A percentile compares a stretch with the other conserved stretches of the same genome.
Conservation (phyloP, 495 filamentous ascomycete genomes). For the Talaromyces adpressus region DNA sequence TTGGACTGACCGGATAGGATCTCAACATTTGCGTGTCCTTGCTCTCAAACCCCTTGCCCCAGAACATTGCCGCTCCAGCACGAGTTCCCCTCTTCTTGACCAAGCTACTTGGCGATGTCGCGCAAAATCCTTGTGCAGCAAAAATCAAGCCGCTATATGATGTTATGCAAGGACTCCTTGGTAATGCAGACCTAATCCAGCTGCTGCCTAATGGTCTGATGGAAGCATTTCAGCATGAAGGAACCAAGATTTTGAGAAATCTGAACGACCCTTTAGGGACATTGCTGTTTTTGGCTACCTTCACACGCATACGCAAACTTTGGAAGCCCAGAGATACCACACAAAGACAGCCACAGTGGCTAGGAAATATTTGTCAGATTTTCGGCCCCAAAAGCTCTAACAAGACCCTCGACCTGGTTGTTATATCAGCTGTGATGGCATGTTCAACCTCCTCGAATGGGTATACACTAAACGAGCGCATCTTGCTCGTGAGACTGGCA, state of each 20-base stretch:
- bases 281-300: slow-evolving; percentile 42
- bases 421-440: slow-evolving; percentile 44
- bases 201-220: slow-evolving; percentile 33
- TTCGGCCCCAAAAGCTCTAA: slow-evolving; percentile 40
- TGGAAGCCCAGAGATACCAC: not conserved
- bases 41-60: slow-evolving; percentile 34
- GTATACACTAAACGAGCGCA: slow-evolving; percentile 29
- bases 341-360: slow-evolving; percentile 21
- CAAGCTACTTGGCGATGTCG: slow-evolving; percentile 26
- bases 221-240: slow-evolving; percentile 35
- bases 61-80: slow-evolving; percentile 26
- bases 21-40: slow-evolving; percentile 29
- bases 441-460: slow-evolving; percentile 37
- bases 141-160: slow-evolving; percentile 37
- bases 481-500: slow-evolving; percentile 43
- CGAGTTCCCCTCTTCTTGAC: slow-evolving; percentile 35
- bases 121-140: slow-evolving; percentile 26
- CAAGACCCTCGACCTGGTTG: slow-evolving; percentile 50
- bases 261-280: slow-evolving; percentile 40
- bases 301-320: slow-evolving; percentile 32
- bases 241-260: slow-evolving; percentile 38
- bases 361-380: slow-evolving; percentile 37
- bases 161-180: slow-evolving; percentile 27
- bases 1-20: slow-evolving; percentile 22
- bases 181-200: slow-evolving; percentile 23